These are phyloP conservation scores for Hemileia vastatrix DNA, from an alignment of 1,284 basidiomycete species.

Conservation along the genomic window DNA sequence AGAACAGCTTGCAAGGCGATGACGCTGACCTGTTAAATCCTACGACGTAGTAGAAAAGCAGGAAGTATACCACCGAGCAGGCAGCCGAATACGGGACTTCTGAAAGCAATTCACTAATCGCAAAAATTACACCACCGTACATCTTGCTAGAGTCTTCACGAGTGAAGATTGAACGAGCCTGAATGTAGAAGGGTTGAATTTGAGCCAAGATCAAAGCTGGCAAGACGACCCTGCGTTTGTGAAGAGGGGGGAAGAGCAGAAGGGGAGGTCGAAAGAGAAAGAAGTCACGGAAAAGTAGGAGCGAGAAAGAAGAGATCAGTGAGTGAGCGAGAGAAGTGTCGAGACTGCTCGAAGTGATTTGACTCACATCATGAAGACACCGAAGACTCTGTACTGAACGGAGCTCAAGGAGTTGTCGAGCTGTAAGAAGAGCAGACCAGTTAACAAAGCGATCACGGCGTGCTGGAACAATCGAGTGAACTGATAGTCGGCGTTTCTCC, in stretches of 20 bases:
- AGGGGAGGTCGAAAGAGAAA: too few relatives aligned
- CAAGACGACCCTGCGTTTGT: not conserved
- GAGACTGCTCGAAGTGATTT: too few relatives aligned
- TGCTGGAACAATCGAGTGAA: constrained; percentile 40
- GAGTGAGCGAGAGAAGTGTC: too few relatives aligned
- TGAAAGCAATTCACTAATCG: constrained; percentile 69
- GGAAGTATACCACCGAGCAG: constrained; percentile 66
- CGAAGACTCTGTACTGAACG: constrained; percentile 28
- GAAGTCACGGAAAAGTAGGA: too few relatives aligned
- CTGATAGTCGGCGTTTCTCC: constrained; percentile 45
- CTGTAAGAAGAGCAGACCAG: constrained; percentile 28
- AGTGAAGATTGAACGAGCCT: constrained; percentile 61
- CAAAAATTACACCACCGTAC: constrained; percentile 70
- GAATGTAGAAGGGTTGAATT: constrained; percentile 76
- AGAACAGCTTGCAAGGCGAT: constrained; percentile 64
- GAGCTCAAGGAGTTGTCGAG: constrained; percentile 18
- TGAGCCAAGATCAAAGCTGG: constrained; percentile 55
- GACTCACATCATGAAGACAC: constrained; percentile 35
- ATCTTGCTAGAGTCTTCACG: constrained; percentile 53
- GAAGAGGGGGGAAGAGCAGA: too few relatives aligned
- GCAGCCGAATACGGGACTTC: constrained; percentile 61
- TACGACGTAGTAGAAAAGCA: constrained; percentile 52
- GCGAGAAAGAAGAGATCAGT: too few relatives aligned
- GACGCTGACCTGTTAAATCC: constrained; percentile 49
- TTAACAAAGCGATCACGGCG: constrained; percentile 28